Conservation (phyloP, 352 stramenopile genomes). For the Phytophthora macrochlamydospora region DNA sequence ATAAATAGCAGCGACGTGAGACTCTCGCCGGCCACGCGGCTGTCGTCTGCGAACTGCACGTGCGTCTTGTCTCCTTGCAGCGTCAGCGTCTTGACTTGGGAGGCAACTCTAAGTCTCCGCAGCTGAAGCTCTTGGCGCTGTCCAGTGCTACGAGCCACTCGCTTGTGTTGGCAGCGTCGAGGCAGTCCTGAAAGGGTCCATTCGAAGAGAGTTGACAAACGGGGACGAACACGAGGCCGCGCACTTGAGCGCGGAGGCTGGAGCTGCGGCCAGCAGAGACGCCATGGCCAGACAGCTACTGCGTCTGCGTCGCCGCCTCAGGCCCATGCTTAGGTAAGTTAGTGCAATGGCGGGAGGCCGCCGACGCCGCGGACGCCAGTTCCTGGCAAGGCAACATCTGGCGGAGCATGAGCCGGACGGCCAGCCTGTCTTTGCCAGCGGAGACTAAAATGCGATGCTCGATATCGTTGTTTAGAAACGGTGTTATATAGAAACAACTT, state of each 20-base stretch:
- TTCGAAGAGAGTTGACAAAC: slow-evolving; percentile 8
- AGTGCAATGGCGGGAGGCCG: slow-evolving; percentile 8
- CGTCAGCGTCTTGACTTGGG: slow-evolving; percentile 16
- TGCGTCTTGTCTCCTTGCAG: slow-evolving; percentile 22
- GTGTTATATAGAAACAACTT: too few relatives aligned
- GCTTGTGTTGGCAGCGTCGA: not conserved
- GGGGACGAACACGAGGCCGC: slow-evolving; percentile 7
- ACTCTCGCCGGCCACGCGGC: slow-evolving; percentile 19
- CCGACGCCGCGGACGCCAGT: slow-evolving; percentile 1
- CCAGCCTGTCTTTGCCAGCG: slow-evolving; percentile 6
- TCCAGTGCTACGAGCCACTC: slow-evolving; percentile 27
- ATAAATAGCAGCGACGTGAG: slow-evolving; percentile 35
- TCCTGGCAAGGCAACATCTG: slow-evolving; percentile 2
- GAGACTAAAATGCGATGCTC: too few relatives aligned
- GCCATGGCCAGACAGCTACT: slow-evolving; percentile 2
- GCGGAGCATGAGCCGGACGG: not conserved
- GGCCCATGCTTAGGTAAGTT: slow-evolving; percentile 18
- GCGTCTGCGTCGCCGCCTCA: slow-evolving; percentile 16
- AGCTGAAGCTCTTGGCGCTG: slow-evolving; percentile 3
- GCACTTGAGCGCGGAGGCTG: slow-evolving; percentile 3
- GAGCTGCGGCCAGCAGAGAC: slow-evolving; percentile 14
- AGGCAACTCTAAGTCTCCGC: slow-evolving; percentile 9
- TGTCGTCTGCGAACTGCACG: slow-evolving; percentile 21
- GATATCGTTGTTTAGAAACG: too few relatives aligned
- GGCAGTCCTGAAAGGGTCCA: slow-evolving; percentile 13